Percentiles rank a stretch among this genome's conserved stretches.
phyloP scores from a whole-genome alignment of 208 protist genomes.

The Acanthamoeba quina region DNA sequence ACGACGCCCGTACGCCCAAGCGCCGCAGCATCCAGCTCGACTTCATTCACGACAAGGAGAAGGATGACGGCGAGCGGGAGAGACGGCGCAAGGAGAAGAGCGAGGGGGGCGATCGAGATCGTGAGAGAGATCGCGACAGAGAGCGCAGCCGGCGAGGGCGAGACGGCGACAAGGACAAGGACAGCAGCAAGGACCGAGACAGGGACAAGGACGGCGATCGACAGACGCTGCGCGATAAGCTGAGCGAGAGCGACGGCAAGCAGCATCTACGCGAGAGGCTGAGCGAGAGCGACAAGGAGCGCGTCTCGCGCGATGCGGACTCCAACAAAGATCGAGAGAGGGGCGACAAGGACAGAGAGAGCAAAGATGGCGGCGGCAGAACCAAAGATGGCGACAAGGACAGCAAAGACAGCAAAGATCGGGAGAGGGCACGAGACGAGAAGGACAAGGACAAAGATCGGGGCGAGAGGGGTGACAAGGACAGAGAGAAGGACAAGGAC shows the following conservation, averaged over 20 bases:
- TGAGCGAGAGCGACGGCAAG: too few relatives aligned
- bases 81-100: neutral
- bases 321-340: neutral
- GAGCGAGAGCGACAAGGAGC: neutral
- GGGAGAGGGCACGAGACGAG: neutral
- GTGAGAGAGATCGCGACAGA: neutral
- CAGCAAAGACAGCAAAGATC: neutral
- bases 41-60: neutral
- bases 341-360: neutral
- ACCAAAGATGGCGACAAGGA: neutral
- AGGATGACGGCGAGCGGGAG: neutral
- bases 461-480: neutral
- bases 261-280: neutral
- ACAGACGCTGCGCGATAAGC: neutral
- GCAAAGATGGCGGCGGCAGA: neutral
- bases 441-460: constrained; percentile 29
- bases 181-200: neutral
- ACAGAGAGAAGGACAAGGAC: neutral
- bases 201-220: neutral
- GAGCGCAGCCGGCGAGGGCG: neutral
- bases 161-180: neutral
- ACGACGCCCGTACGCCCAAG: neutral
- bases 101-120: neutral
- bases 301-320: neutral
- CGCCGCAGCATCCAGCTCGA: constrained; percentile 29